Conservation (phyloP, 1,284 basidiomycete species). For the Sanguinoderma infundibulare region DNA sequence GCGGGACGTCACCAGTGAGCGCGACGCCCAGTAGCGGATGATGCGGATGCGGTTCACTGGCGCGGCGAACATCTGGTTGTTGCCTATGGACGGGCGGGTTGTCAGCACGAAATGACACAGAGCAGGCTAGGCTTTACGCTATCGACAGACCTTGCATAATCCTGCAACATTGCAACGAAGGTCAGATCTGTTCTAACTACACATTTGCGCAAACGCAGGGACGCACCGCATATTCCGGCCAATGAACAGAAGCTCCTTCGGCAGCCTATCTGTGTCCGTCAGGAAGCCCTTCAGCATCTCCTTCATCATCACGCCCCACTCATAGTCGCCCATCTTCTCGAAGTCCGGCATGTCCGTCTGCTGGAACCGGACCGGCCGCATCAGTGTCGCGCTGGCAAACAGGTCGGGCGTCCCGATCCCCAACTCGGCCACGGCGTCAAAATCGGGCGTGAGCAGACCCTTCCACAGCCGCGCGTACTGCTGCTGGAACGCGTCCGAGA, state of each 20-base stretch:
- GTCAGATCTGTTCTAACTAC: no score
- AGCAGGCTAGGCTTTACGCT: not conserved
- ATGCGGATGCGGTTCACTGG: no score
- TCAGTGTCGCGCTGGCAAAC: slow-evolving; percentile 74
- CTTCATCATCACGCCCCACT: slow-evolving; percentile 68
- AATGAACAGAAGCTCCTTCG: slow-evolving; percentile 83
- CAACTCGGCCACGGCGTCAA: slow-evolving; percentile 58
- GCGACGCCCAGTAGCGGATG: slow-evolving; percentile 74
- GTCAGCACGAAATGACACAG: no score
- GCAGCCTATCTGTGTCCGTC: slow-evolving; percentile 69
- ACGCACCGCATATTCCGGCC: slow-evolving; percentile 81
- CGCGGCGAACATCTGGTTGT: no score
- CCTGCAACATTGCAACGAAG: no score
- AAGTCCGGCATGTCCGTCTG: no score
- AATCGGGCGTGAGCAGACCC: no score
- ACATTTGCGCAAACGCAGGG: slow-evolving; percentile 26
- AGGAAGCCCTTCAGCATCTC: slow-evolving; percentile 63
- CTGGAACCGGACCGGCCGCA: slow-evolving; percentile 63
- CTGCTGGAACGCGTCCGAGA: no score
- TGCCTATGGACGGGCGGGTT: no score
- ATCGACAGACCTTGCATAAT: slow-evolving; percentile 65
- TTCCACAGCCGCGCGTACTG: no score
- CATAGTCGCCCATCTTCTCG: slow-evolving; percentile 53
- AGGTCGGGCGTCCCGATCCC: slow-evolving; percentile 82
- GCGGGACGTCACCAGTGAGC: slow-evolving; percentile 50